Conservation (phyloP, 1,284 basidiomycete genomes). For the Meripilus lineatus region DNA sequence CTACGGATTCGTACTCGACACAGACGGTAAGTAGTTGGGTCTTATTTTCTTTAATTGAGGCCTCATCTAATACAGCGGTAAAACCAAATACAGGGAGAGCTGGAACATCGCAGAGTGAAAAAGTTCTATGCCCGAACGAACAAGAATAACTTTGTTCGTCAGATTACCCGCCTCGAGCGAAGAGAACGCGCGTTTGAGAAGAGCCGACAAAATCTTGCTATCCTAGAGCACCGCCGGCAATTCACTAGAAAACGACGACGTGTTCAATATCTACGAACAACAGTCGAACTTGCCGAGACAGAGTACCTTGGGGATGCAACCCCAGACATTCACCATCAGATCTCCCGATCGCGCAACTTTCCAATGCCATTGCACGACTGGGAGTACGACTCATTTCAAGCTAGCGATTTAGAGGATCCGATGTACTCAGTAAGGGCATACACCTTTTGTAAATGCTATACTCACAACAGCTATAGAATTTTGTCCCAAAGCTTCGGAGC, state of each 20-base stretch:
- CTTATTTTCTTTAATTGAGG: not conserved
- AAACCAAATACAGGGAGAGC: conserved; percentile 6
- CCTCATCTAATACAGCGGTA: not conserved
- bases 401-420: too few relatives aligned
- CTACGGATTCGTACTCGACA: conserved; percentile 21
- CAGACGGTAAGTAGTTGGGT: conserved; percentile 17
- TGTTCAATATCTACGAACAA: too few relatives aligned
- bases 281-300: too few relatives aligned
- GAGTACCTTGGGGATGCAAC: too few relatives aligned
- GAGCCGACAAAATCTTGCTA: too few relatives aligned
- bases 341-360: not conserved
- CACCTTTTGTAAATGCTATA: too few relatives aligned
- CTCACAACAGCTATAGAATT: too few relatives aligned
- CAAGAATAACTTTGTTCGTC: not conserved
- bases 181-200: not conserved
- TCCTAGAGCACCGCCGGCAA: not conserved
- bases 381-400: too few relatives aligned
- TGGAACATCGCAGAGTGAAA: conserved; percentile 8
- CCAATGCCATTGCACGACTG: not conserved
- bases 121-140: conserved; percentile 4
- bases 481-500: not conserved
- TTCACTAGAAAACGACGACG: too few relatives aligned
- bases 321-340: conserved; percentile 1
- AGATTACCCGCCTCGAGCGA: conserved; percentile 2
- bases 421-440: too few relatives aligned